These are phyloP conservation scores for Clathrospora elynae DNA, from an alignment of 2,329 filamentous ascomycete species.

Conservation along the genomic window DNA sequence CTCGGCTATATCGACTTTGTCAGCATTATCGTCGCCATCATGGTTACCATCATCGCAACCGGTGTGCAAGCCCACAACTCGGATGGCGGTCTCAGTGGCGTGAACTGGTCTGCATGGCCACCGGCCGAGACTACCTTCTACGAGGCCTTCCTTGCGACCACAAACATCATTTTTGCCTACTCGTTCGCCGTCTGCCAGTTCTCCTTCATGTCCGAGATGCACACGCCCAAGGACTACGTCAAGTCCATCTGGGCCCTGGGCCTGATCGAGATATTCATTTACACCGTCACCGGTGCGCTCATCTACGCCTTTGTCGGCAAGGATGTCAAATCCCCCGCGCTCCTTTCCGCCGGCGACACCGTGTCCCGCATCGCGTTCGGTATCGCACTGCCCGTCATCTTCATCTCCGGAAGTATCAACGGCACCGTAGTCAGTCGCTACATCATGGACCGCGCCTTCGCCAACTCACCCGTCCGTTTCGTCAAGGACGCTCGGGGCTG, in stretches of 20 bases:
- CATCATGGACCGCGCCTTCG: conserved; percentile 66
- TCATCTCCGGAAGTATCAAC: conserved; percentile 73
- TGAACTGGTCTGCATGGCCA: conserved; percentile 43
- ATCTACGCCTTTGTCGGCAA: conserved; percentile 71
- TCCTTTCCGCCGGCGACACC: conserved; percentile 64
- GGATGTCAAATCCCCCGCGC: conserved; percentile 66
- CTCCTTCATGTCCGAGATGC: conserved; percentile 69
- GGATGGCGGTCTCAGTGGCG: conserved; percentile 35
- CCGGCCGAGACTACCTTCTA: conserved; percentile 61
- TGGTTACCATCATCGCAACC: conserved; percentile 71
- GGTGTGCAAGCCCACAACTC: conserved; percentile 51
- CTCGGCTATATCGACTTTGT: conserved; percentile 62
- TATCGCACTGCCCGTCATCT: conserved; percentile 71
- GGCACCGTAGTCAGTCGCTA: conserved; percentile 71
- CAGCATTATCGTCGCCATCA: conserved; percentile 68
- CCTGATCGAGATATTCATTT: conserved; percentile 63
- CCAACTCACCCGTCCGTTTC: conserved; percentile 55
- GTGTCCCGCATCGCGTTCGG: conserved; percentile 74
- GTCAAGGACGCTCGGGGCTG: conserved; percentile 48
- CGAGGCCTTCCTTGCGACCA: conserved; percentile 60
- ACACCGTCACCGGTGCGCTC: conserved; percentile 70
- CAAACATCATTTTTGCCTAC: conserved; percentile 40
- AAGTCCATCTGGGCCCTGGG: conserved; percentile 63
- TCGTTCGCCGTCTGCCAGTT: conserved; percentile 71
- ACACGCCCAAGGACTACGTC: conserved; percentile 65